These are phyloP conservation scores for Scleroderma citrinum DNA, from an alignment of 768 basidiomycete species.

Conservation along the genomic window DNA sequence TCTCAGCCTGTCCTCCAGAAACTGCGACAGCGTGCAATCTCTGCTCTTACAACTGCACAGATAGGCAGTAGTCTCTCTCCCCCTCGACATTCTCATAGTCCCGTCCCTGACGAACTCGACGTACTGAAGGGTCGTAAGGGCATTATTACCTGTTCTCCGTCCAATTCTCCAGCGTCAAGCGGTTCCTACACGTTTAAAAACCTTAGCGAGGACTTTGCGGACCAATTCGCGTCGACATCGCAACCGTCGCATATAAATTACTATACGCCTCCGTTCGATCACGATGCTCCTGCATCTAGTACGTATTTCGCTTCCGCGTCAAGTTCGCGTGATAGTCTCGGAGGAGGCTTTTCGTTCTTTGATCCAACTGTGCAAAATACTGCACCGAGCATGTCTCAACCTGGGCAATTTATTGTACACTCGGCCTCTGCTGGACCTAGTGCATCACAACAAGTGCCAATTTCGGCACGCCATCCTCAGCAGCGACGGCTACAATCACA, in stretches of 20 bases:
- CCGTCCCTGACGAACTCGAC: constrained; percentile 31
- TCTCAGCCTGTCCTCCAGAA: constrained; percentile 33
- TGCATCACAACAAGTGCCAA: neutral
- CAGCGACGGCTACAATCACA: neutral
- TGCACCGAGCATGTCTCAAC: neutral
- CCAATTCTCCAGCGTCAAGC: constrained; percentile 24
- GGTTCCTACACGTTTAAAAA: constrained; percentile 11
- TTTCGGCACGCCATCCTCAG: neutral
- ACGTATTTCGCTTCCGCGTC: neutral
- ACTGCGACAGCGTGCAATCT: constrained; percentile 32
- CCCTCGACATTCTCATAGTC: constrained; percentile 6
- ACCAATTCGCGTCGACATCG: neutral
- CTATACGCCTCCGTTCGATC: neutral
- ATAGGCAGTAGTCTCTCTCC: constrained; percentile 11
- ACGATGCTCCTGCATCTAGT: neutral
- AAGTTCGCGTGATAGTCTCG: neutral
- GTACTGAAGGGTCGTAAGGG: constrained; percentile 34
- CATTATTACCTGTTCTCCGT: constrained; percentile 28
- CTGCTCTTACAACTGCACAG: constrained; percentile 25
- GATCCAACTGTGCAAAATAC: neutral
- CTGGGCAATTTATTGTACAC: neutral
- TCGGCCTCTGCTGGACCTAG: constrained; percentile 1
- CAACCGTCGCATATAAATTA: neutral
- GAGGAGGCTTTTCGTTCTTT: neutral
- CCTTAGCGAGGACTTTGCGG: constrained; percentile 3